Evolutionary conservation across 2,329 filamentous ascomycete genomes (phyloP).

Genomic region (Dactylonectria macrodidyma): DNA sequence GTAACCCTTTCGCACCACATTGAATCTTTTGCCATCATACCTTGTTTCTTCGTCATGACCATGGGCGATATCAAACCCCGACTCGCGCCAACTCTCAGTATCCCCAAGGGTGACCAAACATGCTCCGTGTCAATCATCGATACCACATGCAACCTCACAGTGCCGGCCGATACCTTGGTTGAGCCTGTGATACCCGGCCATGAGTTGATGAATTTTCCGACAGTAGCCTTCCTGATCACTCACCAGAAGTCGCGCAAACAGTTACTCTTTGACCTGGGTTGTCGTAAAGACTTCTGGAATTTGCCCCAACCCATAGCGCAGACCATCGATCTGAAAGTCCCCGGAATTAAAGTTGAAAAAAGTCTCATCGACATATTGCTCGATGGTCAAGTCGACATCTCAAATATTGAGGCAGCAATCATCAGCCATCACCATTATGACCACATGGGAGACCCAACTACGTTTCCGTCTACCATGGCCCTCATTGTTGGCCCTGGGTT

Average conservation of each 20-base stretch:
- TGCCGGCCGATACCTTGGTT: slow-evolving; percentile 22
- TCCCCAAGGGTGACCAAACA: neutral
- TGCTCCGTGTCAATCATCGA: slow-evolving; percentile 20
- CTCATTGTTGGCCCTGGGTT: slow-evolving; percentile 30
- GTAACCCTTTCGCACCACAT: too few species aligned
- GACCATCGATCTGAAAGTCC: slow-evolving; percentile 20
- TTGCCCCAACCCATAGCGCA: slow-evolving; percentile 17
- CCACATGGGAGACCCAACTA: slow-evolving; percentile 23
- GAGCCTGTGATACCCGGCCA: slow-evolving; percentile 24
- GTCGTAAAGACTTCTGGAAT: slow-evolving; percentile 32
- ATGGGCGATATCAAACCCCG: neutral
- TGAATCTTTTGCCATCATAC: too few species aligned
- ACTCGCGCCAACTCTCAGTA: neutral
- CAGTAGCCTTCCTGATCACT: slow-evolving; percentile 15
- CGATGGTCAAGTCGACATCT: slow-evolving; percentile 7
- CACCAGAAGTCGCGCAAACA: slow-evolving; percentile 10
- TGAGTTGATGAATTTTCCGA: slow-evolving; percentile 30
- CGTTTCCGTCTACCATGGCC: slow-evolving; percentile 20
- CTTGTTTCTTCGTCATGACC: neutral
- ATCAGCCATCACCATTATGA: slow-evolving; percentile 31
- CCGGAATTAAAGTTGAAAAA: slow-evolving; percentile 23
- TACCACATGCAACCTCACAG: slow-evolving; percentile 18
- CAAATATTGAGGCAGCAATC: slow-evolving; percentile 18
- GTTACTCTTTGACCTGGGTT: slow-evolving; percentile 25
- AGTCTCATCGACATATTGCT: slow-evolving; percentile 18